A percentile compares a stretch with the other conserved stretches of the same genome.
Evolutionary conservation across 1,284 basidiomycete genomes (phyloP).

Genomic region (Phenoliferia sp.): DNA sequence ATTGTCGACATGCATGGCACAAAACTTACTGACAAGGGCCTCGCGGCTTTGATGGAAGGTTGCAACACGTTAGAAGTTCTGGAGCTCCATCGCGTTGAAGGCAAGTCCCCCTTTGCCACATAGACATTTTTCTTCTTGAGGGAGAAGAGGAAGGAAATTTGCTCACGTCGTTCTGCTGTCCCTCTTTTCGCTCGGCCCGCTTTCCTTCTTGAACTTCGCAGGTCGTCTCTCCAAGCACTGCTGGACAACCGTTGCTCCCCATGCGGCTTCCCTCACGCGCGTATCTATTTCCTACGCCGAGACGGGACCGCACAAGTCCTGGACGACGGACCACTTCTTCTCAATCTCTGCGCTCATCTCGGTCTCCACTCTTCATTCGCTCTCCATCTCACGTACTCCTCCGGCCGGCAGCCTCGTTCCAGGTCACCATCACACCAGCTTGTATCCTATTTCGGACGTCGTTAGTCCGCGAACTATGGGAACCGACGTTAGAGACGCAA

Average conservation of each 20-base stretch:
- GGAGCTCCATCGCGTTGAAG: constrained; percentile 23
- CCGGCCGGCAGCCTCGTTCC: constrained; percentile 7
- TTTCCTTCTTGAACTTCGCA: not conserved
- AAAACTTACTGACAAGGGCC: constrained; percentile 22
- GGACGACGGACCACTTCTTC: constrained; percentile 26
- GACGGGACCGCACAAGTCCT: constrained; percentile 26
- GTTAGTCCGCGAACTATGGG: constrained; percentile 5
- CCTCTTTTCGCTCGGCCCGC: too few species aligned
- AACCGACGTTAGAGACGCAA: constrained; percentile 3
- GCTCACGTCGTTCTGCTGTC: not conserved
- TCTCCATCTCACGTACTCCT: constrained; percentile 12
- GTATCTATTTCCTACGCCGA: constrained; percentile 21
- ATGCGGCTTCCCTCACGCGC: constrained; percentile 11
- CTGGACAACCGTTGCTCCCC: constrained; percentile 18
- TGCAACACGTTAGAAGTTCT: constrained; percentile 16
- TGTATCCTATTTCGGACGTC: constrained; percentile 13
- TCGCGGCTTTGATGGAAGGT: constrained; percentile 13
- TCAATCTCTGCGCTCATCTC: constrained; percentile 11
- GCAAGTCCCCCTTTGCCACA: not conserved
- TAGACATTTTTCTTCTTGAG: not conserved
- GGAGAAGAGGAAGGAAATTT: not conserved
- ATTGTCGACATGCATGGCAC: constrained; percentile 28
- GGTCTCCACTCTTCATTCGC: not conserved
- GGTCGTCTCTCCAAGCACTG: constrained; percentile 24
- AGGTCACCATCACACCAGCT: constrained; percentile 14